phyloP scores from a whole-genome alignment of 2,329 filamentous ascomycete genomes.

The Biscogniauxia sp. region DNA sequence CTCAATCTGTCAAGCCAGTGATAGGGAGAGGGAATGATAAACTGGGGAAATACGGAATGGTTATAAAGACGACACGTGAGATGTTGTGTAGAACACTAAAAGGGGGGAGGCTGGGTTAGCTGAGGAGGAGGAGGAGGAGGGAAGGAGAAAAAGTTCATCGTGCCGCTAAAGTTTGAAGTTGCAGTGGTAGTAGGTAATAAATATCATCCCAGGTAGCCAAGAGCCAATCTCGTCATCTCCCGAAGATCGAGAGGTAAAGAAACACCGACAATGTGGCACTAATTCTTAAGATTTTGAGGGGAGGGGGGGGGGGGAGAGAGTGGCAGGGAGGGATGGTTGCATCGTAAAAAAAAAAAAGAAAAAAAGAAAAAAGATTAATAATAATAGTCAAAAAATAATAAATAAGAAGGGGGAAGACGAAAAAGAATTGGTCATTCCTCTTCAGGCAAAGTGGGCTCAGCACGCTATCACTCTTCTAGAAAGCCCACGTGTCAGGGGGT shows the following conservation, averaged over 20 bases:
- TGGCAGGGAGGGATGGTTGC: conserved; percentile 6
- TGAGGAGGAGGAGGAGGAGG: no score
- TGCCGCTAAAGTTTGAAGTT: conserved; percentile 10
- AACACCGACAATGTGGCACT: conserved; percentile 32
- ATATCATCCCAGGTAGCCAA: conserved; percentile 15
- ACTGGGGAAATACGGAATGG: background rate
- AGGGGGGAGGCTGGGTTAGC: background rate
- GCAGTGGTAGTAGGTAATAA: conserved; percentile 8
- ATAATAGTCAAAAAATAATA: conserved; percentile 2
- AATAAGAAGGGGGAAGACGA: conserved; percentile 18
- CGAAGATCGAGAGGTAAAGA: conserved; percentile 30
- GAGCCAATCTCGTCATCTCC: conserved; percentile 33
- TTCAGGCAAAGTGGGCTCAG: conserved; percentile 20
- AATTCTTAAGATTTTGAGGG: conserved; percentile 19
- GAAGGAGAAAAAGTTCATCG: background rate
- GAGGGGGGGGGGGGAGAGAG: conserved; percentile 1
- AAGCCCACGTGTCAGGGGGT: conserved; percentile 28
- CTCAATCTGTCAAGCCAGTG: background rate
- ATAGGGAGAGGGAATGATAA: background rate
- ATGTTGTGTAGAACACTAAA: background rate
- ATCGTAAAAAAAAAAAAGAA: conserved; percentile 8
- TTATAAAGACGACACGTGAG: background rate
- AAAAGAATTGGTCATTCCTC: conserved; percentile 19
- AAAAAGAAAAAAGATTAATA: conserved; percentile 14
- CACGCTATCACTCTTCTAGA: conserved; percentile 23